Evolutionary conservation across 768 basidiomycete genomes (phyloP), one percentile per base, ranked within the genome.

Genomic region (Goffeauzyma gilvescens): DNA sequence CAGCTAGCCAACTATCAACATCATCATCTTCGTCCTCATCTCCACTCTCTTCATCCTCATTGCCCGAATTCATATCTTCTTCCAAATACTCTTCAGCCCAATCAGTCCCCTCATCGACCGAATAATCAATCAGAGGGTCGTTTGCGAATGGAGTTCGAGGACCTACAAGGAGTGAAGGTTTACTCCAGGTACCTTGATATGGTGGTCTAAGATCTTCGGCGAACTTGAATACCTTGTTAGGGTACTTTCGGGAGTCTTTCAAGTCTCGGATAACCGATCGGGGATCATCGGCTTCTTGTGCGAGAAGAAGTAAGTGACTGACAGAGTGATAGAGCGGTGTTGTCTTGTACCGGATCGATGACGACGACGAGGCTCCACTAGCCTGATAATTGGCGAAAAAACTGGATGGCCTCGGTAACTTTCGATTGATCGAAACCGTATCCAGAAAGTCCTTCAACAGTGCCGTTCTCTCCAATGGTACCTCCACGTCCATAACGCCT

Each of bases 51-150:
- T 81, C 79, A 37, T 82, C 81, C 38, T 78, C 83, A 9, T 75
- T 81, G 18, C 54, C 57, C 44, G 59, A 58, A 15, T 45, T 38
- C 24, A 64, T 54, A 39, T 65, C 62, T 35, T 78, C 83, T 3
- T 71, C 73, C 17, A 41, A 32, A 32, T 38, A 23, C 17, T 51
- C 50, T 44, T 80, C 81, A 49, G 85, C 84, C 93, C 93, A 96
- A 53, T 96, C 93, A 53, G 78, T 85, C 12, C 84, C 90, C 39
- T 83, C 87, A 65, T 98, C 89, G 56, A 89, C 84, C 4, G 73
- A 72, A 60, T 96, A 98, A 63, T 96, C 86, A 41, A 82, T 71
- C 10, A 73, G 70, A 1, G 78, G 66, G 54, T 98, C 93, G 50
- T 74, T 73, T 2, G 71, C 75, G 47, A 90, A 79, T 1, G 93